phyloP scores from a whole-genome alignment of 768 basidiomycete species.

The Brasilioporus rufonigricans region DNA sequence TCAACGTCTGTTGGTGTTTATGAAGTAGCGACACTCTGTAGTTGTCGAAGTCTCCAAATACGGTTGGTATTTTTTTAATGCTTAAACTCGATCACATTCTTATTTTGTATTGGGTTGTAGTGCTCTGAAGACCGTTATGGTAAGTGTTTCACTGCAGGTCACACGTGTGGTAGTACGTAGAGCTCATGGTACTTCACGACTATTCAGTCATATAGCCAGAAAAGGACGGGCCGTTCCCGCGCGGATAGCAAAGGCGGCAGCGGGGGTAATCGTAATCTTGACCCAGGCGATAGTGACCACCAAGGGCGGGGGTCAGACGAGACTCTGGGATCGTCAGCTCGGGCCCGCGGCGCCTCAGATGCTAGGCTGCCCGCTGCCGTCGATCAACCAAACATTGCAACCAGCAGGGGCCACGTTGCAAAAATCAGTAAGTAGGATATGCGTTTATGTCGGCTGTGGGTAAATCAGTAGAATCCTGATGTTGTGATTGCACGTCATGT shows the following conservation, averaged over 20 bases:
- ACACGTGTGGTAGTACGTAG: not conserved
- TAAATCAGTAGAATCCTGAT: slow-evolving; percentile 27
- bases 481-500: slow-evolving; percentile 12
- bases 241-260: slow-evolving; percentile 48
- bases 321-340: slow-evolving; percentile 33
- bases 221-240: slow-evolving; percentile 54
- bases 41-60: slow-evolving; percentile 85
- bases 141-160: slow-evolving; percentile 32
- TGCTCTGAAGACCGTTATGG: slow-evolving; percentile 83
- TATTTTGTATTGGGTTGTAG: slow-evolving; percentile 33
- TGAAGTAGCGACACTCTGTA: slow-evolving; percentile 91
- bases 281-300: slow-evolving; percentile 37
- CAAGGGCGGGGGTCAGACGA: slow-evolving; percentile 35
- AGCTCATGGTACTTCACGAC: slow-evolving; percentile 14
- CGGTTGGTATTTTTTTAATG: slow-evolving; percentile 47
- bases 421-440: slow-evolving; percentile 30
- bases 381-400: slow-evolving; percentile 27
- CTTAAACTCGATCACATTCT: slow-evolving; percentile 13
- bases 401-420: slow-evolving; percentile 19
- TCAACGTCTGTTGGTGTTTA: slow-evolving; percentile 89
- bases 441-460: slow-evolving; percentile 15
- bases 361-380: slow-evolving; percentile 39
- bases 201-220: slow-evolving; percentile 74
- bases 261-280: slow-evolving; percentile 35
- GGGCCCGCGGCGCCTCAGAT: slow-evolving; percentile 70